These are phyloP conservation scores for Geosmithia flava DNA, from an alignment of 2,329 filamentous ascomycete genomes.

Conservation along the genomic window DNA sequence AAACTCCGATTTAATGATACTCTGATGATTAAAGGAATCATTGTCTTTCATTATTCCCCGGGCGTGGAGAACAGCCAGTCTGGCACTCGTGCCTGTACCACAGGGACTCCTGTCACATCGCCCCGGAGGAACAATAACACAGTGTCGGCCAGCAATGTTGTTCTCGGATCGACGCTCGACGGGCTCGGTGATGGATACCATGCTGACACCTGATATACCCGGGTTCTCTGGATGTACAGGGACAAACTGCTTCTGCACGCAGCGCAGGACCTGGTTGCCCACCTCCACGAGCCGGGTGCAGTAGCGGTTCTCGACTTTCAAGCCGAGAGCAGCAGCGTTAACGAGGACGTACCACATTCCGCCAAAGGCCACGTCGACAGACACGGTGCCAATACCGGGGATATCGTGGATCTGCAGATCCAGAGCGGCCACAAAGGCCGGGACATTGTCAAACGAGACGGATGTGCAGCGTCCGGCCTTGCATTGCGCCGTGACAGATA, in stretches of 20 bases:
- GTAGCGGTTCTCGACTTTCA: slow-evolving; percentile 18
- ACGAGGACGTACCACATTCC: slow-evolving; percentile 32
- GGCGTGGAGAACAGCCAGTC: slow-evolving; percentile 26
- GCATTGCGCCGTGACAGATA: slow-evolving; percentile 26
- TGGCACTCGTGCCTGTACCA: slow-evolving; percentile 27
- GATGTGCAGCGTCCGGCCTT: slow-evolving; percentile 26
- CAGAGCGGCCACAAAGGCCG: slow-evolving; percentile 25
- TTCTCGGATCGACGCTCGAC: slow-evolving; percentile 7
- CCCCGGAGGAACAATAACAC: slow-evolving; percentile 29
- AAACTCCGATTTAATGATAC: slow-evolving; percentile 27
- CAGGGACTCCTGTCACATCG: slow-evolving; percentile 29
- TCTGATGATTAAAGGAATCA: slow-evolving; percentile 20
- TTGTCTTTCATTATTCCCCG: slow-evolving; percentile 19
- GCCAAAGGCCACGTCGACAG: slow-evolving; percentile 31
- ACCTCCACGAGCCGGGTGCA: slow-evolving; percentile 23
- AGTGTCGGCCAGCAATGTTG: slow-evolving; percentile 20
- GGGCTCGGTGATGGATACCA: slow-evolving; percentile 24
- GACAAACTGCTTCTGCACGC: slow-evolving; percentile 17
- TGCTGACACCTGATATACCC: slow-evolving; percentile 25
- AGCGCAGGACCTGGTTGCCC: slow-evolving; percentile 27
- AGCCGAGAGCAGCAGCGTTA: slow-evolving; percentile 20
- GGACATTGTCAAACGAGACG: slow-evolving; percentile 31
- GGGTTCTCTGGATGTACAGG: slow-evolving; percentile 30
- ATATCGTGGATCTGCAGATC: slow-evolving; percentile 25
- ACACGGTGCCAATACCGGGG: slow-evolving; percentile 23